These are phyloP conservation scores for Aspergillus carbonarius DNA, from an alignment of 2,329 filamentous ascomycete species.

Conservation along the genomic window DNA sequence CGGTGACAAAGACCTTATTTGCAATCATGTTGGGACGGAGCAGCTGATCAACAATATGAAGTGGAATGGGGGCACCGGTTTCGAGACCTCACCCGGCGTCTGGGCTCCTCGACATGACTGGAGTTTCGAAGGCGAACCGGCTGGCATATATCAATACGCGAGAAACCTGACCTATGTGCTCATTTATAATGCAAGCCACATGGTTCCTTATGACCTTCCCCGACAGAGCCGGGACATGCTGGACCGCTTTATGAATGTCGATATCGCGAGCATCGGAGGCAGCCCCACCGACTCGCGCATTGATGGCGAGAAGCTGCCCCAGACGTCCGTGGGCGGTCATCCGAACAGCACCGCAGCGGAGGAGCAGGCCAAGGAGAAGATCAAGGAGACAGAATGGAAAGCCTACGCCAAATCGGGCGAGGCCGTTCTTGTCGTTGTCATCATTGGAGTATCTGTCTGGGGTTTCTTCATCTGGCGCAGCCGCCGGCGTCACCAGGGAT, in stretches of 20 bases:
- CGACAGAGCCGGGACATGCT: constrained; percentile 91
- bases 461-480: constrained; percentile 67
- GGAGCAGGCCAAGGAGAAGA: constrained; percentile 66
- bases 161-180: constrained; percentile 94
- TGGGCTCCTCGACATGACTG: constrained; percentile 91
- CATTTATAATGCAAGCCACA: constrained; percentile 94
- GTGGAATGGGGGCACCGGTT: constrained; percentile 90
- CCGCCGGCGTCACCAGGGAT: constrained; percentile 49
- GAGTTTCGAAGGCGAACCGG: constrained; percentile 85
- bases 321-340: constrained; percentile 74
- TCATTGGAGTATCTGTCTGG: constrained; percentile 70
- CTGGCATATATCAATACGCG: constrained; percentile 91
- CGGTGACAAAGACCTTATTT: constrained; percentile 90
- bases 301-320: constrained; percentile 78
- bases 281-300: constrained; percentile 74
- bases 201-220: constrained; percentile 95
- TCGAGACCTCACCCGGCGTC: constrained; percentile 81
- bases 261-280: constrained; percentile 85
- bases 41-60: constrained; percentile 83
- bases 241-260: constrained; percentile 90
- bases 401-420: constrained; percentile 88
- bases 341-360: constrained; percentile 67
- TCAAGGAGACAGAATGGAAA: constrained; percentile 83
- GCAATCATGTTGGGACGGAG: constrained; percentile 95
- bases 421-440: constrained; percentile 77